Percentiles rank a stretch among this genome's conserved stretches.
Evolutionary conservation across 2,329 filamentous ascomycete species (phyloP).

Genomic region (Nothopassalora personata): DNA sequence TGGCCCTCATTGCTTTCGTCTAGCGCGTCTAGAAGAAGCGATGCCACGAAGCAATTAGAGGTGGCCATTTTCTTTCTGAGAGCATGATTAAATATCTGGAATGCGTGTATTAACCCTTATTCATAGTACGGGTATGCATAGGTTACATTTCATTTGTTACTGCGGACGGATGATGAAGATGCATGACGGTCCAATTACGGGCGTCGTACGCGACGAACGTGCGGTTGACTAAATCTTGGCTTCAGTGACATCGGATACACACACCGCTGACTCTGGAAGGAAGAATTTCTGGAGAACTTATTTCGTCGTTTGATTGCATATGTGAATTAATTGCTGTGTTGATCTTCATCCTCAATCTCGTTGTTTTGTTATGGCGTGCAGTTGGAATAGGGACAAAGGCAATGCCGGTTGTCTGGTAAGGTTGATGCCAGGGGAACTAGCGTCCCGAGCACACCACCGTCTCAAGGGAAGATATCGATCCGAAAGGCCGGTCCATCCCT

Average conservation of each 20-base stretch:
- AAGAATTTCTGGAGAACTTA: neutral
- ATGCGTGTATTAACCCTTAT: too few relatives aligned
- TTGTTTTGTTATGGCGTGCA: too few relatives aligned
- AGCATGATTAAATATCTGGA: neutral
- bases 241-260: neutral
- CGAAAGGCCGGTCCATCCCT: too few relatives aligned
- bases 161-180: neutral
- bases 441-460: too few relatives aligned
- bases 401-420: too few relatives aligned
- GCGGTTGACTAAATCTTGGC: neutral
- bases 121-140: too few relatives aligned
- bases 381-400: too few relatives aligned
- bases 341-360: too few relatives aligned
- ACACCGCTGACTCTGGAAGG: neutral
- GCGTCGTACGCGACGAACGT: neutral
- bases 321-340: too few relatives aligned
- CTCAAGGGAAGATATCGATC: too few relatives aligned
- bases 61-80: neutral
- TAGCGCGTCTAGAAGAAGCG: slow-evolving; percentile 7
- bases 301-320: too few relatives aligned
- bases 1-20: slow-evolving; percentile 9
- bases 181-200: neutral
- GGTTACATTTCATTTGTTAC: neutral
- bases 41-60: neutral
- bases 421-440: too few relatives aligned